Evolutionary conservation across 78 protist genomes (phyloP).

Genomic region (Pigoraptor vietnamica): DNA sequence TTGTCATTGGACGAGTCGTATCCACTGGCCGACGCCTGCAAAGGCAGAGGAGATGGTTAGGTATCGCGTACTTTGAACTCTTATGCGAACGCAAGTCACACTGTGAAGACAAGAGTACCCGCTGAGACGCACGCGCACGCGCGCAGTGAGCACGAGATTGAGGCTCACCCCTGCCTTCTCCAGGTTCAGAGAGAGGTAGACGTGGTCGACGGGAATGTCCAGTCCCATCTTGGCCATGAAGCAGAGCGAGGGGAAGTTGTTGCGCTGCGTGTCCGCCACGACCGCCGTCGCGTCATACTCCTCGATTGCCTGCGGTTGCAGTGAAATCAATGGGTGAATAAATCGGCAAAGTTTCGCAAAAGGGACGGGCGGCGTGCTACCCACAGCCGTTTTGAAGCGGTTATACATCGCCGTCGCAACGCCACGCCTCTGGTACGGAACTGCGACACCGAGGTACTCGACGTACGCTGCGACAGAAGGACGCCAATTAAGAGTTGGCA

Average conservation of each 20-base stretch:
- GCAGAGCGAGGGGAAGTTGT: neutral
- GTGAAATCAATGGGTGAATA: neutral
- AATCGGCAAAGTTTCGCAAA: too few relatives aligned
- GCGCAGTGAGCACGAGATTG: neutral
- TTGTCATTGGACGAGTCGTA: neutral
- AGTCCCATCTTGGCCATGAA: conserved; percentile 3
- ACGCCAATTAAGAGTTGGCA: neutral
- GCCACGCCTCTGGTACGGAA: neutral
- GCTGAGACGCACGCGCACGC: neutral
- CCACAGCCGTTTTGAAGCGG: neutral
- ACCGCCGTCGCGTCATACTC: neutral
- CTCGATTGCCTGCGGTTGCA: neutral
- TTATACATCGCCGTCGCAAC: neutral
- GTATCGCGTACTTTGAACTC: too few relatives aligned
- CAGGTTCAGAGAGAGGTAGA: neutral
- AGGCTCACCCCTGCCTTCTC: neutral
- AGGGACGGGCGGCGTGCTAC: neutral
- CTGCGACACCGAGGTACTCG: neutral
- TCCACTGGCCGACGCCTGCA: neutral
- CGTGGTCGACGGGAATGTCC: neutral
- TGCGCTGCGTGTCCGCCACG: neutral
- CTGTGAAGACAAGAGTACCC: neutral
- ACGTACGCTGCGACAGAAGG: neutral
- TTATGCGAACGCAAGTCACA: neutral
- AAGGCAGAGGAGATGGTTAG: too few relatives aligned